These are phyloP conservation scores for Linum usitatissimum DNA, from an alignment of 345 rosid genomes.

Conservation along the genomic window DNA sequence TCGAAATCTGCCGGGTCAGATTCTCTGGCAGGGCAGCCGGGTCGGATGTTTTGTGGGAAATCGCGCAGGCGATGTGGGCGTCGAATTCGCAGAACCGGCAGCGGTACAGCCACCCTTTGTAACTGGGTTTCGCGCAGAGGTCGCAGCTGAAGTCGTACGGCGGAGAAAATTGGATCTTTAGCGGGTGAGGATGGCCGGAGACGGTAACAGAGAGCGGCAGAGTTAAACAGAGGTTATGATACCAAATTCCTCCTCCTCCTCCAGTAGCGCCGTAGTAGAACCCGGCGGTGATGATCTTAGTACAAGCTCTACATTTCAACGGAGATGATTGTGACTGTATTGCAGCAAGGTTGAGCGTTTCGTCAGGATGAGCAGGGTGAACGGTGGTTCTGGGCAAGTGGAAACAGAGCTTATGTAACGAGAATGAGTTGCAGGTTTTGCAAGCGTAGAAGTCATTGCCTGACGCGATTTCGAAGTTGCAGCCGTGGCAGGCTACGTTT, in stretches of 20 bases:
- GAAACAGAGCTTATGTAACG: slow-evolving; percentile 32
- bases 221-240: slow-evolving; percentile 35
- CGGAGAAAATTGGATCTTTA: slow-evolving; percentile 36
- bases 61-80: slow-evolving; percentile 36
- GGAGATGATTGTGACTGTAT: slow-evolving; percentile 9
- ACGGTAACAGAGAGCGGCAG: slow-evolving; percentile 29
- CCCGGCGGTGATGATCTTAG: slow-evolving; percentile 18
- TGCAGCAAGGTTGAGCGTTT: slow-evolving; percentile 22
- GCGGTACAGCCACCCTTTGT: slow-evolving; percentile 39
- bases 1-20: slow-evolving; percentile 3
- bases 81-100: slow-evolving; percentile 46
- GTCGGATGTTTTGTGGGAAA: slow-evolving; percentile 12
- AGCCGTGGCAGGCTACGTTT: slow-evolving; percentile 19
- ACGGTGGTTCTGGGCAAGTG: slow-evolving; percentile 28
- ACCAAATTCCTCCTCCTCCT: slow-evolving; percentile 13
- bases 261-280: slow-evolving; percentile 37
- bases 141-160: slow-evolving; percentile 38
- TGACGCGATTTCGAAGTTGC: slow-evolving; percentile 22
- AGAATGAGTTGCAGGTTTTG: slow-evolving; percentile 28
- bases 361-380: slow-evolving; percentile 34
- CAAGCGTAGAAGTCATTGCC: slow-evolving; percentile 32
- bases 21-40: slow-evolving; percentile 7
- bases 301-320: slow-evolving; percentile 36
- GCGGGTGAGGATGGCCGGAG: slow-evolving; percentile 33
- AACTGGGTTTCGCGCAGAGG: slow-evolving; percentile 26